A percentile compares a stretch with the other conserved stretches of the same genome.
Conservation (phyloP, 192 early-diverging fungal species). For the Chytriomyces confervae region DNA sequence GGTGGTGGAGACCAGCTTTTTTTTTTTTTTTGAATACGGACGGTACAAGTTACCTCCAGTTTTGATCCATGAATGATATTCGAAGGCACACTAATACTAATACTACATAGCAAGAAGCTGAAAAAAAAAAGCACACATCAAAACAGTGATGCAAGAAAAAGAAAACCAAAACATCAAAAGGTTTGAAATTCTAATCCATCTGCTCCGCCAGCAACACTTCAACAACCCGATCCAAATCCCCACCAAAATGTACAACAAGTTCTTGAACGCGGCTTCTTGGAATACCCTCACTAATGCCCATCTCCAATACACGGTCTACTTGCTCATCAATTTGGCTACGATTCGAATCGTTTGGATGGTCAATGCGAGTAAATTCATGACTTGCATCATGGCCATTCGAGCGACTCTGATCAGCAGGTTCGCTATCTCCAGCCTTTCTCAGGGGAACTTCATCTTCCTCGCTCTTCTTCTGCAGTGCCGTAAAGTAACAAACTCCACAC, state of each 20-base stretch:
- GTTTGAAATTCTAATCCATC: no score
- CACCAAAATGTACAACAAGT: conserved; percentile 23
- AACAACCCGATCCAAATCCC: conserved; percentile 30
- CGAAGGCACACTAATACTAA: no score
- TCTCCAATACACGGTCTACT: conserved; percentile 24
- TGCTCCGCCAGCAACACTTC: conserved; percentile 12
- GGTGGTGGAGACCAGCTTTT: no score
- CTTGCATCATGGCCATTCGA: background rate
- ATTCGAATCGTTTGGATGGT: background rate
- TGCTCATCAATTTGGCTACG: background rate
- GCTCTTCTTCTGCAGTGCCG: background rate
- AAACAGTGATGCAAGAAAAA: no score
- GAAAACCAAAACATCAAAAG: no score
- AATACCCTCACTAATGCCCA: conserved; percentile 12
- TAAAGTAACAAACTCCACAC: background rate
- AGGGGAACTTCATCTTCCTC: no score
- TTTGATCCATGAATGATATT: no score
- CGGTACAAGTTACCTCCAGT: no score
- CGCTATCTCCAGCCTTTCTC: no score
- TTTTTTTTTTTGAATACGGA: no score
- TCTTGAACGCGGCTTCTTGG: background rate
- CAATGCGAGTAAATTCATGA: conserved; percentile 9
- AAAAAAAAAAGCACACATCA: no score
- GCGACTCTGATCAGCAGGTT: background rate
- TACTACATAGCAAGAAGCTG: no score